A percentile compares a stretch with the other conserved stretches of the same genome.
These are phyloP conservation scores for Penium margaritaceum DNA, from an alignment of 139 green algal species.

Conservation along the genomic window DNA sequence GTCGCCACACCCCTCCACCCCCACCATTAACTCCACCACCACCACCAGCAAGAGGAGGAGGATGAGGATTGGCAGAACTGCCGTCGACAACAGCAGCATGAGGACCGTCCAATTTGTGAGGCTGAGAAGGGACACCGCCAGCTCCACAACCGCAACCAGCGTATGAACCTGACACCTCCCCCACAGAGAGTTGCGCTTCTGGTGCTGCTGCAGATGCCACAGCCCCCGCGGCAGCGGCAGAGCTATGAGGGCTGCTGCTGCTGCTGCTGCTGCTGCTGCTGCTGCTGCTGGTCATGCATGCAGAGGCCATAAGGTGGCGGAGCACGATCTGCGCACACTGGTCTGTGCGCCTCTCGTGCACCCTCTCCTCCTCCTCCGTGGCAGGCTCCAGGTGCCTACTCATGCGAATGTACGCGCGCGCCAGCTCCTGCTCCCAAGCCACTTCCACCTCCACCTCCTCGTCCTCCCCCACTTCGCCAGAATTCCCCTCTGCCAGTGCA, in stretches of 20 bases:
- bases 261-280: too few species aligned
- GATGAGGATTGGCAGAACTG: not conserved
- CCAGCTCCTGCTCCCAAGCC: not conserved
- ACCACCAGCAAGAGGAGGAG: not conserved
- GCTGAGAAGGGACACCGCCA: too few species aligned
- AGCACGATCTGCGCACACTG: not conserved
- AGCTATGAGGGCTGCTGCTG: not conserved
- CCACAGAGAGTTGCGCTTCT: too few species aligned
- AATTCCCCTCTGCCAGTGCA: too few species aligned
- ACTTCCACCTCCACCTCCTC: too few species aligned
- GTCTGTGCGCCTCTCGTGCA: slow-evolving; percentile 1
- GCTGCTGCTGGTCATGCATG: too few species aligned
- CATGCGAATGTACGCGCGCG: not conserved
- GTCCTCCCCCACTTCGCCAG: too few species aligned
- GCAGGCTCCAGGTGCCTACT: not conserved
- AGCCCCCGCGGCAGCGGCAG: too few species aligned
- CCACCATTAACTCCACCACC: not conserved
- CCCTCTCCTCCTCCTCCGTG: not conserved
- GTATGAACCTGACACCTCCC: too few species aligned
- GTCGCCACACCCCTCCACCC: not conserved
- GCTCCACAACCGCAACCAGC: too few species aligned
- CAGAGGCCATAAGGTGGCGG: not conserved
- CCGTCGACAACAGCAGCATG: not conserved
- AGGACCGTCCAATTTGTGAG: too few species aligned
- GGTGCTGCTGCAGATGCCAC: too few species aligned